phyloP scores from a whole-genome alignment of 1,284 basidiomycete species.

The Melampsora larici-populina region DNA sequence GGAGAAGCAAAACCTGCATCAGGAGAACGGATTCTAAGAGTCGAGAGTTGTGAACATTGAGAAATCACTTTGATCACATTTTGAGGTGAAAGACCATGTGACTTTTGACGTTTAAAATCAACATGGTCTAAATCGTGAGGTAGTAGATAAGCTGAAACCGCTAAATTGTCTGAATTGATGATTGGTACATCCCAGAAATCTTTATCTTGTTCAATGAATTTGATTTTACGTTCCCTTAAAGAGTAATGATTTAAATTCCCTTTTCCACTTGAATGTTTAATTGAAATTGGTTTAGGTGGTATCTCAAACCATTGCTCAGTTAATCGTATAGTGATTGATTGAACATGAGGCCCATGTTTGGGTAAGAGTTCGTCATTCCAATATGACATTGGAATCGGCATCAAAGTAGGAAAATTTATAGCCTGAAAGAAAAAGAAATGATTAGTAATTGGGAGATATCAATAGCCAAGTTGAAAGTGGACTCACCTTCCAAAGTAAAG shows the following conservation, averaged over 20 bases:
- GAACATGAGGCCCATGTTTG: background rate
- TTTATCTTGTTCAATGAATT: background rate
- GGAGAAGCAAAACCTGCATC: too few relatives aligned
- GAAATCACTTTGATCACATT: too few relatives aligned
- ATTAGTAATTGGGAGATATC: background rate
- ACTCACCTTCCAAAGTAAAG: conserved; percentile 1
- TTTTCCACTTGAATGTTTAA: too few relatives aligned
- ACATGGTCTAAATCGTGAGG: background rate
- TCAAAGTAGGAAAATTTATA: background rate
- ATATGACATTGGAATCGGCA: background rate
- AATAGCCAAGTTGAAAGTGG: background rate
- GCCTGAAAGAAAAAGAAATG: background rate
- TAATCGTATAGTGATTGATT: background rate
- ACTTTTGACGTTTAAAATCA: too few relatives aligned
- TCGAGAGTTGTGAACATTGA: too few relatives aligned
- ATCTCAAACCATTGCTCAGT: background rate
- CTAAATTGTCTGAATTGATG: background rate
- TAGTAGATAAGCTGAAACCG: background rate
- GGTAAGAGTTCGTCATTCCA: background rate
- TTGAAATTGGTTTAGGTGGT: too few relatives aligned
- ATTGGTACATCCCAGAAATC: background rate
- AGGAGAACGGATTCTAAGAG: too few relatives aligned
- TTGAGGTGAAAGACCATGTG: too few relatives aligned
- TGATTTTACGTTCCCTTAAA: background rate
- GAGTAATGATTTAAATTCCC: background rate